Conservation (phyloP, 805 yeast genomes). For the Groenewaldozyma tartarivorans region DNA sequence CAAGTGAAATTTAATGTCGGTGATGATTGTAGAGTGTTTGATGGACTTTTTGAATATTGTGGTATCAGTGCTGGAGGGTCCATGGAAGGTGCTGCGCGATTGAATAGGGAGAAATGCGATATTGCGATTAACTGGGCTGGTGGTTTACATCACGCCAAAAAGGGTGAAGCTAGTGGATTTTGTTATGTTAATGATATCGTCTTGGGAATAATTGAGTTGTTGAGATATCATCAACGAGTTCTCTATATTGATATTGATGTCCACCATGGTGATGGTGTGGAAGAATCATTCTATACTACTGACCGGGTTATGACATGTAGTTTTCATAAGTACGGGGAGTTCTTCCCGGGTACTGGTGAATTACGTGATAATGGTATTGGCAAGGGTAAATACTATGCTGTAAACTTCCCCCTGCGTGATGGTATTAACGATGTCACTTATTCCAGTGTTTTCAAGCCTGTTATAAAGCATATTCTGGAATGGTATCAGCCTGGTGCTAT, state of each 20-base stretch:
- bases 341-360: conserved; percentile 96
- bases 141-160: conserved; percentile 94
- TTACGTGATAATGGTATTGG: conserved; percentile 84
- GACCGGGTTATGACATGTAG: conserved; percentile 96
- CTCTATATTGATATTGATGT: conserved; percentile 89
- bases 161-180: conserved; percentile 88
- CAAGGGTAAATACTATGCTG: conserved; percentile 76
- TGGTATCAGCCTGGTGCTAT: conserved; percentile 90
- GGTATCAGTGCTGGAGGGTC: conserved; percentile 89
- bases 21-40: conserved; percentile 92
- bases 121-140: conserved; percentile 96
- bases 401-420: conserved; percentile 87
- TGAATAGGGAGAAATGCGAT: conserved; percentile 79
- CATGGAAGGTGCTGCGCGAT: conserved; percentile 72
- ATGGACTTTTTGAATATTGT: conserved; percentile 88
- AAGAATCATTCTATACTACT: conserved; percentile 90
- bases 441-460: conserved; percentile 56
- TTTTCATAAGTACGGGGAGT: conserved; percentile 92
- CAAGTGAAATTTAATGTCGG: conserved; percentile 91
- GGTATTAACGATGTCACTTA: conserved; percentile 93
- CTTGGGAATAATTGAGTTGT: conserved; percentile 70
- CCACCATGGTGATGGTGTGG: conserved; percentile 98
- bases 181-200: conserved; percentile 95
- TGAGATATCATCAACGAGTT: conserved; percentile 86
- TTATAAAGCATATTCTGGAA: conserved; percentile 77